These are phyloP conservation scores for Petrea volubilis DNA, from an alignment of 257 asterid genomes.

Conservation along the genomic window DNA sequence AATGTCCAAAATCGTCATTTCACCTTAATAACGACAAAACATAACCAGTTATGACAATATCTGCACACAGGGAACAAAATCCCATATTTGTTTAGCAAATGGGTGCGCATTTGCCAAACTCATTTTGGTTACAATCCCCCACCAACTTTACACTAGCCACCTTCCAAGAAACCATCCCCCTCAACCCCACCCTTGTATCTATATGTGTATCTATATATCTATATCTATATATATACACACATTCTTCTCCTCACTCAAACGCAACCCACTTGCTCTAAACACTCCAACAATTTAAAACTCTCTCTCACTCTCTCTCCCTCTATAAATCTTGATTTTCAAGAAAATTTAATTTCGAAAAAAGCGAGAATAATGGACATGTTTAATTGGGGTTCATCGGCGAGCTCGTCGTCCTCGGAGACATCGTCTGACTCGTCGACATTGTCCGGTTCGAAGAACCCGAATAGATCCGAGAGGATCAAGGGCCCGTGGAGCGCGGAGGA, in stretches of 20 bases:
- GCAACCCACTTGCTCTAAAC: background rate
- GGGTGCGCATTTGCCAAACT: slow-evolving; percentile 30
- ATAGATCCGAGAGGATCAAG: slow-evolving; percentile 47
- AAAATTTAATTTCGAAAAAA: background rate
- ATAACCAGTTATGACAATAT: slow-evolving; percentile 40
- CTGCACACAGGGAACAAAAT: slow-evolving; percentile 33
- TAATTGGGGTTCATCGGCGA: slow-evolving; percentile 45
- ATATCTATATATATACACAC: slow-evolving; percentile 16
- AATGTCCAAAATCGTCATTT: slow-evolving; percentile 34
- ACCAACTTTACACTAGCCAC: slow-evolving; percentile 56
- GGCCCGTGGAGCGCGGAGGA: slow-evolving; percentile 93
- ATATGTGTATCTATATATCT: too few relatives aligned
- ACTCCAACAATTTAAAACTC: background rate
- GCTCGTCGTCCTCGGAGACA: slow-evolving; percentile 54
- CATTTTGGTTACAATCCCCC: slow-evolving; percentile 26
- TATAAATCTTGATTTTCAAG: background rate
- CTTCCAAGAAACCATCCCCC: slow-evolving; percentile 52
- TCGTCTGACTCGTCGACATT: slow-evolving; percentile 42
- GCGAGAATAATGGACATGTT: slow-evolving; percentile 28
- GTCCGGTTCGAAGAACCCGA: slow-evolving; percentile 28
- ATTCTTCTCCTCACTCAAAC: background rate
- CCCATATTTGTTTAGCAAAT: slow-evolving; percentile 23
- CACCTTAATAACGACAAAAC: slow-evolving; percentile 41
- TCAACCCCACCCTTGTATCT: slow-evolving; percentile 2
- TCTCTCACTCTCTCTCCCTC: background rate